phyloP scores from a whole-genome alignment of 2,329 filamentous ascomycete species.

The Xylaria sp. region DNA sequence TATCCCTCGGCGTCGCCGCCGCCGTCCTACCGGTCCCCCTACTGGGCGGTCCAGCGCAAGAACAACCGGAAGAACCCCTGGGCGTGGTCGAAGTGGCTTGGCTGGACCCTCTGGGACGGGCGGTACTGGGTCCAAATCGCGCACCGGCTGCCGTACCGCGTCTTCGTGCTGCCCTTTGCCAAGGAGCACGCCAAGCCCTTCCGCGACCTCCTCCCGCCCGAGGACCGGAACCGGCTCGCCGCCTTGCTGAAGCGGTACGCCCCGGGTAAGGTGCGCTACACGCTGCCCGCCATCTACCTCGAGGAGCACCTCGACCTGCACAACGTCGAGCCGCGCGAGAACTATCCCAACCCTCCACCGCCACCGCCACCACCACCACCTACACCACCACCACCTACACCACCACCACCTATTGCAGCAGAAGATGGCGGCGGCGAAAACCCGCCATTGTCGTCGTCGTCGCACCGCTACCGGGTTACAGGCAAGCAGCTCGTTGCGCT shows the following conservation, averaged over 20 bases:
- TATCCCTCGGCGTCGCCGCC: conserved; percentile 45
- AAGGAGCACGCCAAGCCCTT: conserved; percentile 50
- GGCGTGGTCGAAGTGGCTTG: conserved; percentile 36
- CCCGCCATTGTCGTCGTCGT: not conserved
- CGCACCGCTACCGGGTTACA: conserved; percentile 14
- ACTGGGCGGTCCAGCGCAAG: conserved; percentile 17
- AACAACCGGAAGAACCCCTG: conserved; percentile 22
- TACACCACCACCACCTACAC: too few species aligned
- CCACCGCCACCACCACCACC: too few species aligned
- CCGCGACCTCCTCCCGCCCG: conserved; percentile 45
- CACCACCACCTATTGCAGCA: too few species aligned
- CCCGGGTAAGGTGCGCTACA: conserved; percentile 58
- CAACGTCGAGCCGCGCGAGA: conserved; percentile 10
- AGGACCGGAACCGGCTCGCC: conserved; percentile 42
- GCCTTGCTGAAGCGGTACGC: conserved; percentile 52
- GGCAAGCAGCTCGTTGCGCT: conserved; percentile 52
- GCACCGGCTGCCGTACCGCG: conserved; percentile 45
- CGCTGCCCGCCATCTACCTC: conserved; percentile 58
- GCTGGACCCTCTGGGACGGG: conserved; percentile 57
- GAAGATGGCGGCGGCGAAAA: too few species aligned
- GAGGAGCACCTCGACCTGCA: conserved; percentile 29
- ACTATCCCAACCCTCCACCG: conserved; percentile 27
- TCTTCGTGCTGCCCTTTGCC: conserved; percentile 51
- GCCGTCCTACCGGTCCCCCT: conserved; percentile 29
- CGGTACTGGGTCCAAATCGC: conserved; percentile 62